phyloP scores from a whole-genome alignment of 495 filamentous ascomycete species.

The Polyplosphaeria fusca region DNA sequence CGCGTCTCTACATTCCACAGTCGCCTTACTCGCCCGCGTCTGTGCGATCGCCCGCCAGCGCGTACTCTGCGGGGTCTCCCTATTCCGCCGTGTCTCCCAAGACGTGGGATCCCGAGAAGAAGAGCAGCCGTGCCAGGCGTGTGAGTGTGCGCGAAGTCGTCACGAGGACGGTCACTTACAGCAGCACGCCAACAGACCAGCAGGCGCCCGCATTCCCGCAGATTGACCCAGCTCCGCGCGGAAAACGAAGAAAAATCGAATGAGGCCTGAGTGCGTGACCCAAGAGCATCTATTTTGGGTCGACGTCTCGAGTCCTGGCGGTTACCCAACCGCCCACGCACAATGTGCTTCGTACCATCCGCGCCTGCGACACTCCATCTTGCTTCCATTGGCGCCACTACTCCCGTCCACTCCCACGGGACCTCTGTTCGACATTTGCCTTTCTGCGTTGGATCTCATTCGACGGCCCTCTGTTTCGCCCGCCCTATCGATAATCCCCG shows the following conservation, averaged over 20 bases:
- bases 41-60: constrained; percentile 53
- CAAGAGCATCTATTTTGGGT: constrained; percentile 10
- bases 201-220: constrained; percentile 58
- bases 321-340: constrained; percentile 20
- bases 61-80: constrained; percentile 44
- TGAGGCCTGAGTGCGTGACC: constrained; percentile 33
- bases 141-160: constrained; percentile 63
- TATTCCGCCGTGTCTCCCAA: constrained; percentile 50
- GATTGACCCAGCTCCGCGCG: constrained; percentile 63
- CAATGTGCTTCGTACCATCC: constrained; percentile 4
- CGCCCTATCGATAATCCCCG: constrained; percentile 10
- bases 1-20: constrained; percentile 56
- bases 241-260: constrained; percentile 70
- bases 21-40: constrained; percentile 53
- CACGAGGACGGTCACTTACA: constrained; percentile 71
- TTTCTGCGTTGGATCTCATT: not conserved
- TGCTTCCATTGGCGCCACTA: constrained; percentile 9
- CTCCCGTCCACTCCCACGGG: not conserved
- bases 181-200: constrained; percentile 36
- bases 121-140: constrained; percentile 49
- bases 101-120: constrained; percentile 58
- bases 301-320: constrained; percentile 14
- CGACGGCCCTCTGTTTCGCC: constrained; percentile 3
- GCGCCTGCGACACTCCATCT: constrained; percentile 11
- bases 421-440: constrained; percentile 6